Evolutionary conservation across 192 early-diverging fungal species (phyloP).

Genomic region (Coemansia sp.): DNA sequence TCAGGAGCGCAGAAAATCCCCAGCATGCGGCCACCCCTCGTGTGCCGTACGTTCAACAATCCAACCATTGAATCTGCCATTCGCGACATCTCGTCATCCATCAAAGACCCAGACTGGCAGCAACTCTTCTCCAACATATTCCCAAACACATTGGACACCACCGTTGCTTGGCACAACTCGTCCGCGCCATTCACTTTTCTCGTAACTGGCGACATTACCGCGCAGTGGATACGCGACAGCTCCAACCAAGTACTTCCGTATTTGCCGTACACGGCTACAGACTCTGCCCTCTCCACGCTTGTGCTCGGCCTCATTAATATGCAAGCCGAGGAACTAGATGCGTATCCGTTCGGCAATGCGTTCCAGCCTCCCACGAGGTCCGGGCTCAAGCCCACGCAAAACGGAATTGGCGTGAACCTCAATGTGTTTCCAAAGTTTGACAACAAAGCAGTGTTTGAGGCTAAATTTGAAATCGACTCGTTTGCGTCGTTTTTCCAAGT

Average conservation of each 20-base stretch:
- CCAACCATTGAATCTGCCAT: conserved; percentile 54
- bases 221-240: conserved; percentile 76
- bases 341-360: conserved; percentile 65
- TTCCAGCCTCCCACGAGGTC: conserved; percentile 58
- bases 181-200: conserved; percentile 60
- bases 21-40: conserved; percentile 44
- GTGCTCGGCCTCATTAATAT: conserved; percentile 58
- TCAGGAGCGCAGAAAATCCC: conserved; percentile 27
- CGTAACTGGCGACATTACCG: conserved; percentile 69
- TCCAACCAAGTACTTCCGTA: conserved; percentile 68
- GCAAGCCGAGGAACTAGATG: conserved; percentile 53
- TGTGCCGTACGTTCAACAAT: conserved; percentile 56
- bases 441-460: conserved; percentile 48
- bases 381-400: conserved; percentile 23
- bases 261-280: conserved; percentile 39
- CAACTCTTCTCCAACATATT: conserved; percentile 63
- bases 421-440: conserved; percentile 24
- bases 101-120: conserved; percentile 56
- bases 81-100: conserved; percentile 18
- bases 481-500: conserved; percentile 64
- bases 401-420: conserved; percentile 28
- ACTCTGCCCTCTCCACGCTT: conserved; percentile 48
- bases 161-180: conserved; percentile 57
- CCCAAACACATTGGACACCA: conserved; percentile 73
- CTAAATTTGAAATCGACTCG: conserved; percentile 73